Evolutionary conservation across 1,284 basidiomycete genomes (phyloP).

Genomic region (Tylopilus sp.): DNA sequence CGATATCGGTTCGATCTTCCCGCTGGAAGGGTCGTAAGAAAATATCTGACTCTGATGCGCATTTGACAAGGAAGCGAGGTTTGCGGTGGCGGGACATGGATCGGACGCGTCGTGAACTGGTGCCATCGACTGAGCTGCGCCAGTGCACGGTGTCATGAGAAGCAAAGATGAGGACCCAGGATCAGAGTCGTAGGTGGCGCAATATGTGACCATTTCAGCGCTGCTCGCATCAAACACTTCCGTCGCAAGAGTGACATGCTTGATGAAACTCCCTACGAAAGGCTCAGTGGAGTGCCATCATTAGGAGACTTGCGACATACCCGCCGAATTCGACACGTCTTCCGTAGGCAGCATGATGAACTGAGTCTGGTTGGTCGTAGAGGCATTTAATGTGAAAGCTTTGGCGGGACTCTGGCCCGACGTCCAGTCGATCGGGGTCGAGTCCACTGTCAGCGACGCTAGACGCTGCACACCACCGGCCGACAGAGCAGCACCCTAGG

Average conservation of each 20-base stretch:
- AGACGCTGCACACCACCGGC: slow-evolving; percentile 24
- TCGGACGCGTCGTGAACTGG: not conserved
- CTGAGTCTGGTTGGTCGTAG: slow-evolving; percentile 48
- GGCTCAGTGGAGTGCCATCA: not conserved
- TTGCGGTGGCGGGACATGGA: slow-evolving; percentile 8
- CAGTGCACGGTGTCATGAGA: slow-evolving; percentile 47
- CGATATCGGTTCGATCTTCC: slow-evolving; percentile 55
- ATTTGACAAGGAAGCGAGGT: slow-evolving; percentile 13
- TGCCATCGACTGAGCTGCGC: slow-evolving; percentile 20
- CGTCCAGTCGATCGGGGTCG: slow-evolving; percentile 29
- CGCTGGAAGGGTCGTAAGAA: slow-evolving; percentile 46
- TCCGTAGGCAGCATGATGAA: slow-evolving; percentile 39
- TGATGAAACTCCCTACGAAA: slow-evolving; percentile 14
- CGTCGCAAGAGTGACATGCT: slow-evolving; percentile 45
- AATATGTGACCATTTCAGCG: slow-evolving; percentile 43
- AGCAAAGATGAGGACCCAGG: slow-evolving; percentile 48
- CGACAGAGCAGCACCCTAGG: slow-evolving; percentile 14
- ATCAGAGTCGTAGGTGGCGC: slow-evolving; percentile 58
- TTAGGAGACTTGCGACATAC: slow-evolving; percentile 10
- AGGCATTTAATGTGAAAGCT: slow-evolving; percentile 53
- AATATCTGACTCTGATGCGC: slow-evolving; percentile 56
- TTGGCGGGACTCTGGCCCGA: slow-evolving; percentile 15
- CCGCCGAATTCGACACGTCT: slow-evolving; percentile 10
- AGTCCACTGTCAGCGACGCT: slow-evolving; percentile 47
- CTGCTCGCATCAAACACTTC: slow-evolving; percentile 40